Percentiles rank a stretch among this genome's conserved stretches.
Evolutionary conservation across 176 grass and related monocot species (phyloP).

Genomic region (Saccharum spontaneum): DNA sequence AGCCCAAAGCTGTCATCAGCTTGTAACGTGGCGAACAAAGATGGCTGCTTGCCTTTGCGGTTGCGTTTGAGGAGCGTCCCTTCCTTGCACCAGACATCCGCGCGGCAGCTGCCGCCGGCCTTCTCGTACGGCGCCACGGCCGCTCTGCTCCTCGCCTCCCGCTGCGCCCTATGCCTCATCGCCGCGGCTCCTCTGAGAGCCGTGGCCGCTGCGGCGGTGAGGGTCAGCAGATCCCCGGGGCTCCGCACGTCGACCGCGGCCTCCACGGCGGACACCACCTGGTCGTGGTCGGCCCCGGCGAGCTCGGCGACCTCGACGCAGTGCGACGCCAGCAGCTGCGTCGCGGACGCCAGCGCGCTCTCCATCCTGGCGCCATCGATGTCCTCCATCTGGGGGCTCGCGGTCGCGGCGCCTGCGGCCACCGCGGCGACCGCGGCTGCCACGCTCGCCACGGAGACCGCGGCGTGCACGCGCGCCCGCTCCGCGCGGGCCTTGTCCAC

Average conservation of each 20-base stretch:
- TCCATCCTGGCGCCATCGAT: slow-evolving; percentile 55
- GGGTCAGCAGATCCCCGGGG: slow-evolving; percentile 83
- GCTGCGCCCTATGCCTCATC: slow-evolving; percentile 45
- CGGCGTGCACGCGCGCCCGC: slow-evolving; percentile 75
- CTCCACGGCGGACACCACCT: slow-evolving; percentile 64
- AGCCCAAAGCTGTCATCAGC: background rate
- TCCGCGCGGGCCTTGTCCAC: slow-evolving; percentile 76
- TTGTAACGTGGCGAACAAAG: background rate
- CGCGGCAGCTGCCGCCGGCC: slow-evolving; percentile 29
- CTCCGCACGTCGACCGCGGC: slow-evolving; percentile 65
- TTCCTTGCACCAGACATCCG: slow-evolving; percentile 60
- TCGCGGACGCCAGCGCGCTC: slow-evolving; percentile 72
- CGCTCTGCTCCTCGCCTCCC: slow-evolving; percentile 42
- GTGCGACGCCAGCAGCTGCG: slow-evolving; percentile 82
- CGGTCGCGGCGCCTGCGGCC: slow-evolving; percentile 34
- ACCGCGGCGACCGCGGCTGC: slow-evolving; percentile 79
- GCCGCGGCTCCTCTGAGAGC: slow-evolving; percentile 53
- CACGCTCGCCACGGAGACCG: slow-evolving; percentile 81
- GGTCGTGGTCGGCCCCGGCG: slow-evolving; percentile 67
- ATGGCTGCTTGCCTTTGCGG: slow-evolving; percentile 30
- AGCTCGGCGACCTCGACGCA: slow-evolving; percentile 86
- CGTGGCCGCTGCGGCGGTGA: slow-evolving; percentile 86
- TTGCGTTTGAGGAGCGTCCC: slow-evolving; percentile 50
- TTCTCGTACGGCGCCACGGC: slow-evolving; percentile 53
- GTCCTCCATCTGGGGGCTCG: slow-evolving; percentile 12